Conservation (phyloP, 306 rosid genomes). For the Glycine latifolia region DNA sequence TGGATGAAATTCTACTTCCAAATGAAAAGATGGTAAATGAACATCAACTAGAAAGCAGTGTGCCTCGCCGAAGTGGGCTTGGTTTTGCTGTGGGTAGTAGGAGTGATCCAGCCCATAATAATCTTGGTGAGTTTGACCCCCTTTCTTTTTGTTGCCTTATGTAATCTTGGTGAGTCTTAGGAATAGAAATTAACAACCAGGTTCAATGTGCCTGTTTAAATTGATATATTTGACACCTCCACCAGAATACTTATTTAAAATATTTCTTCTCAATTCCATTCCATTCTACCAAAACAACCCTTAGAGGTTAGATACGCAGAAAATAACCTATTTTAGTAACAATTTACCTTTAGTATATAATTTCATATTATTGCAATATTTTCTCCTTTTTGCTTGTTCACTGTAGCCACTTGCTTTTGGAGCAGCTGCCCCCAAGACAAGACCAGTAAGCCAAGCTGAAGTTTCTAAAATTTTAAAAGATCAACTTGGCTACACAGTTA, state of each 20-base stretch:
- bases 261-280: no score
- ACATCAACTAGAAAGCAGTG: constrained; percentile 46
- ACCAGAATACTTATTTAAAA: no score
- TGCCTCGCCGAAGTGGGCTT: constrained; percentile 76
- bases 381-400: constrained; percentile 34
- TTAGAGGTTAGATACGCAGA: neutral
- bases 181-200: constrained; percentile 20
- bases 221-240: constrained; percentile 9
- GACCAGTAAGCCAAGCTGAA: constrained; percentile 61
- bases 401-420: constrained; percentile 58
- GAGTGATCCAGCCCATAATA: constrained; percentile 43
- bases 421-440: constrained; percentile 77
- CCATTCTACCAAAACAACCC: no score
- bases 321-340: constrained; percentile 20
- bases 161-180: constrained; percentile 12
- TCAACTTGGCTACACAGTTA: constrained; percentile 76
- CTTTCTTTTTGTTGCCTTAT: constrained; percentile 6
- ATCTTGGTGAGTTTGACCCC: constrained; percentile 57
- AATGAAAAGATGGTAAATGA: constrained; percentile 50
- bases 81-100: constrained; percentile 76
- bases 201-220: constrained; percentile 15
- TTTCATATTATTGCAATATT: constrained; percentile 37
- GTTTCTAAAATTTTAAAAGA: constrained; percentile 72
- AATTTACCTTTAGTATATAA: constrained; percentile 23
- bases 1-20: constrained; percentile 86